Evolutionary conservation across 805 yeast species (phyloP), one percentile per base, ranked within the genome.

Genomic region (Yarrowia sp.): DNA sequence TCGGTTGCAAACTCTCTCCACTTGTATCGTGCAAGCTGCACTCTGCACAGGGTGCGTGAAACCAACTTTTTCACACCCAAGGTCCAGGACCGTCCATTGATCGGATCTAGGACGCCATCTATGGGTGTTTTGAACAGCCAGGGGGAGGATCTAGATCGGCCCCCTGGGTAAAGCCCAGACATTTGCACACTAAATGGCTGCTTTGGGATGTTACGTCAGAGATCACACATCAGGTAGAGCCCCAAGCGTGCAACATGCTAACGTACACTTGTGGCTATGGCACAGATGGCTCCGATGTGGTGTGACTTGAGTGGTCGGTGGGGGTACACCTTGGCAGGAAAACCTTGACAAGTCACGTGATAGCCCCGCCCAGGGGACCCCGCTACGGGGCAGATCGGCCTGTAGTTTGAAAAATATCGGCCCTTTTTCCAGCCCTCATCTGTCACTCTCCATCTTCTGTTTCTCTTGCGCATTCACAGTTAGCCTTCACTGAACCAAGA

Each of bases 1-100:
- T 36, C 44, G n/a, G 44, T n/a, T 40, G 17, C 56, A 50, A 50
- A 50, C 56, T 50, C 56, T 50, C 56, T 50, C 56, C 56, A 50
- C 56, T 50, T 30, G 50, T 46, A 46, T 44, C 13, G 50, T 46
- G 50, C 55, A 33, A 33, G 55, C 56, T 52, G 56, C 56, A 52
- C 42, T 34, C 17, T 52, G 56, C 56, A 36, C 30, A 52, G 42
- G 42, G 42, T 52, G 56, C 56, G 56, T 52, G 42, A 34, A 19
- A 4, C 53, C 53, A 47, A 50, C 55, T 33, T 50, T 33, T 50
- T 50, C 36, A 33, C 53, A 15, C 20, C 52, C 49, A 20, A 20
- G 49, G 52, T 24, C 15, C 36, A 9, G 36, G 52, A 30, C 36
- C 52, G 38, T 10, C 38, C 53, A 30, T 49, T 30, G 38, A 49